Evolutionary conservation across 2,329 filamentous ascomycete species (phyloP), one percentile per base, ranked within the genome.

Genomic region (Cadophora sp.): DNA sequence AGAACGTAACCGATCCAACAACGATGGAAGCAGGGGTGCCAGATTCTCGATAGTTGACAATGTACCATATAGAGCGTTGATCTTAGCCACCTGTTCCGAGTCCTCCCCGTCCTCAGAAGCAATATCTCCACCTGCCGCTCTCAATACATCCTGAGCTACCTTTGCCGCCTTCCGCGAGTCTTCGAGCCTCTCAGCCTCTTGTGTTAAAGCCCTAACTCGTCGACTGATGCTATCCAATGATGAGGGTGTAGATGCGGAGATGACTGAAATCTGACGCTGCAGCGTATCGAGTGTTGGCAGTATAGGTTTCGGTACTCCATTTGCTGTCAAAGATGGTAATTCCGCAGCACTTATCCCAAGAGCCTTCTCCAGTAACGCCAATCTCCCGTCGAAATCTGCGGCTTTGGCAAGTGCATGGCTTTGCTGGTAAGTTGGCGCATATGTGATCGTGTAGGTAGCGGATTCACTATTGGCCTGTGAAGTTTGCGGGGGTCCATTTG

Each of bases 61-160:
- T 3, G 93, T 92, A 1, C 92, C 91, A 79, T 97, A 97, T 5
- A 99, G 86, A 1, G 94, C 92, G 72, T 97, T 96, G 78, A 99
- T 92, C 79, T 97, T 97, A 64, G 92, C 86, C 50, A 89, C 86
- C 74, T 97, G 92, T 74, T 97, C 93, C 9, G 85, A 82, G 71
- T 90, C 84, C 66, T 86, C 81, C 8, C 73, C 79, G 9, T 90
- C 83, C 67, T 83, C 81, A 4, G 81, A 22, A 34, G 82, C 79
- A 34, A 63, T 51, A n/a, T 77, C 76, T 24, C 67, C 75, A 31
- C 73, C 76, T 6, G 81, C 79, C 11, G 83, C 83, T 68, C 73
- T 73, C 26, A 90, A 80, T 31, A 87, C 85, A 65, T 91, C 89
- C 69, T 90, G 84, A 0, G 89, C 84, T 48, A 82, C 81, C 75